A percentile compares a stretch with the other conserved stretches of the same genome.
These are phyloP conservation scores for Microthlaspi erraticum DNA, from an alignment of 345 rosid species.

Conservation along the genomic window DNA sequence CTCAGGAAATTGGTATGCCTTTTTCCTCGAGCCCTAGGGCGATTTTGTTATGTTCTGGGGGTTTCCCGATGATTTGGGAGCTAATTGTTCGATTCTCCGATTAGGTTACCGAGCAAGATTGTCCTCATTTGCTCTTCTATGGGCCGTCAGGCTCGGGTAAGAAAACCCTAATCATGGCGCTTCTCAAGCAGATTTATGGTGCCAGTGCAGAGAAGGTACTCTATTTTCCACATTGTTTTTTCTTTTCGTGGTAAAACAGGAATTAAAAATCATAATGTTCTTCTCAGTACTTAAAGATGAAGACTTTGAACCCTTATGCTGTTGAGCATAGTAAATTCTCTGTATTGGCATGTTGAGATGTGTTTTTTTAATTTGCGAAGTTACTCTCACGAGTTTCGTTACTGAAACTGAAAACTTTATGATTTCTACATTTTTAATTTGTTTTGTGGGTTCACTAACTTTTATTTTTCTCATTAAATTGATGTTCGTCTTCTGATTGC, in stretches of 20 bases:
- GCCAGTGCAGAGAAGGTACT: constrained; percentile 84
- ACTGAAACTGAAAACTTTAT: too few relatives aligned
- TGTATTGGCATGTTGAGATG: constrained; percentile 28
- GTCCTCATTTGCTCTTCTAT: constrained; percentile 96
- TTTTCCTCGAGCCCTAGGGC: constrained; percentile 33
- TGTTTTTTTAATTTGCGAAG: background rate
- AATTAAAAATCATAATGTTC: too few relatives aligned
- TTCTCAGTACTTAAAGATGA: background rate
- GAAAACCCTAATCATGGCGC: constrained; percentile 98
- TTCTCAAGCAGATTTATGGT: constrained; percentile 84
- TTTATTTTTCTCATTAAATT: background rate
- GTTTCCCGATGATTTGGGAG: background rate
- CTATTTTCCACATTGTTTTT: background rate
- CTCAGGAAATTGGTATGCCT: constrained; percentile 82
- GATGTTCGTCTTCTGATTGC: constrained; percentile 18
- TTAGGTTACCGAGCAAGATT: constrained; percentile 91
- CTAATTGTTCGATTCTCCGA: background rate
- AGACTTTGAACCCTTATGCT: constrained; percentile 15
- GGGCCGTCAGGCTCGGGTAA: constrained; percentile 98
- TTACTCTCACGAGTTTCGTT: constrained; percentile 2
- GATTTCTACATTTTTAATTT: too few relatives aligned
- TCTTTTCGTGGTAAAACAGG: too few relatives aligned
- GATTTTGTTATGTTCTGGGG: background rate
- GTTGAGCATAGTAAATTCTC: background rate
- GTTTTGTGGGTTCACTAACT: background rate